phyloP scores from a whole-genome alignment of 106 monocot species.

The Allium cepa region DNA sequence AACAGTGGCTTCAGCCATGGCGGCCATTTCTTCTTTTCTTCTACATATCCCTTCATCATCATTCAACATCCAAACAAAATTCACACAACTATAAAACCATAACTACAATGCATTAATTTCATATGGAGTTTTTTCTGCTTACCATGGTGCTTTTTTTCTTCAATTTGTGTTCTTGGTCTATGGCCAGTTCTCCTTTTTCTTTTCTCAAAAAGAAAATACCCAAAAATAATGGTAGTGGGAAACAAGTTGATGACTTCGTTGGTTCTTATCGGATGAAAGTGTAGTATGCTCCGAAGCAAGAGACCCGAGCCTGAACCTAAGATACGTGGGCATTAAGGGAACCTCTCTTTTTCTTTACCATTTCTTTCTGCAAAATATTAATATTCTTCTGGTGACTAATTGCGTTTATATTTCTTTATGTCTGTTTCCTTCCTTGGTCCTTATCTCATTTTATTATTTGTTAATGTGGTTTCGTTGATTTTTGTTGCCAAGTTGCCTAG shows the following conservation, averaged over 20 bases:
- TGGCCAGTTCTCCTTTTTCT: conserved; percentile 12
- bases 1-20: conserved; percentile 79
- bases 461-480: neutral
- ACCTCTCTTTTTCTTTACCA: conserved; percentile 2
- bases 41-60: conserved; percentile 1
- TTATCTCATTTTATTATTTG: neutral
- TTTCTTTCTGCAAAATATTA: neutral
- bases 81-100: neutral
- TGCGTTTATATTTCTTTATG: neutral
- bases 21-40: conserved; percentile 41
- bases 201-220: neutral
- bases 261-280: conserved; percentile 49
- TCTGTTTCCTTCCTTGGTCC: neutral
- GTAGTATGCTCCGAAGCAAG: conserved; percentile 12
- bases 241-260: conserved; percentile 3
- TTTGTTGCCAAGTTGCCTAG: neutral
- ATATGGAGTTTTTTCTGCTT: neutral
- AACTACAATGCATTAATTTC: neutral
- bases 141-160: conserved; percentile 32
- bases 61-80: neutral
- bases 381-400: neutral
- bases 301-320: conserved; percentile 17
- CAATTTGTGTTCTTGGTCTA: conserved; percentile 17
- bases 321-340: conserved; percentile 29
- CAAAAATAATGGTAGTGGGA: neutral